phyloP scores from a whole-genome alignment of 2,329 filamentous ascomycete genomes.

The Ophiognomonia clavigignenti-juglandacearum region DNA sequence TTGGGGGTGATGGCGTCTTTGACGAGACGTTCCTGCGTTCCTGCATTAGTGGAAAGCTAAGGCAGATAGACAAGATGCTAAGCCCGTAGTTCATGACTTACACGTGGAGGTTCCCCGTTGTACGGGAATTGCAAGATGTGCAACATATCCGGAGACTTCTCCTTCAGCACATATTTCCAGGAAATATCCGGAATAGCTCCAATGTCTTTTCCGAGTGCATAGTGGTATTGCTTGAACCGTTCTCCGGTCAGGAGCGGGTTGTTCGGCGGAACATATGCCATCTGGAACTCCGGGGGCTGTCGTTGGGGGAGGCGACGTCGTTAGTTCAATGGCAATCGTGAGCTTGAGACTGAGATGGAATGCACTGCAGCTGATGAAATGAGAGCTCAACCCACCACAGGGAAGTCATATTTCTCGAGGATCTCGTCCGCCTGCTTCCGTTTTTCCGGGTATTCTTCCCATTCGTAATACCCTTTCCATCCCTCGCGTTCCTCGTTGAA shows the following conservation, averaged over 20 bases:
- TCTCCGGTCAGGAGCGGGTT: slow-evolving; percentile 54
- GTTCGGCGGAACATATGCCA: slow-evolving; percentile 48
- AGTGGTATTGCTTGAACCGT: slow-evolving; percentile 55
- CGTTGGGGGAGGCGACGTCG: too few relatives aligned
- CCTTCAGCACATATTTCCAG: slow-evolving; percentile 49
- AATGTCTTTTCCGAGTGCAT: slow-evolving; percentile 39
- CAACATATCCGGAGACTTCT: slow-evolving; percentile 57
- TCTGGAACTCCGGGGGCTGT: slow-evolving; percentile 49
- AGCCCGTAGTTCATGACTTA: slow-evolving; percentile 11
- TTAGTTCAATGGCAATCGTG: slow-evolving; percentile 1
- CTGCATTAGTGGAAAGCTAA: slow-evolving; percentile 10
- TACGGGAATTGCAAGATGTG: slow-evolving; percentile 60
- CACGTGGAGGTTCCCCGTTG: slow-evolving; percentile 55
- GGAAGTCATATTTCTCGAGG: slow-evolving; percentile 46
- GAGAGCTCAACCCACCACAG: too few relatives aligned
- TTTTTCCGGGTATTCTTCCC: slow-evolving; percentile 66
- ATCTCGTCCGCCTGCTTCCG: slow-evolving; percentile 55
- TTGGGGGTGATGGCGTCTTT: slow-evolving; percentile 58
- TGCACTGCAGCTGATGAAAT: slow-evolving; percentile 14
- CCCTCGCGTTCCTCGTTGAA: slow-evolving; percentile 24
- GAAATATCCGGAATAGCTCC: slow-evolving; percentile 49
- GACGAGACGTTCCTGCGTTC: slow-evolving; percentile 41
- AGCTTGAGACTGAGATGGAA: not conserved
- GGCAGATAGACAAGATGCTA: not conserved
- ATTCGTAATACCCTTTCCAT: slow-evolving; percentile 56